phyloP scores from a whole-genome alignment of 768 basidiomycete species.

The Auriscalpium microsporum region DNA sequence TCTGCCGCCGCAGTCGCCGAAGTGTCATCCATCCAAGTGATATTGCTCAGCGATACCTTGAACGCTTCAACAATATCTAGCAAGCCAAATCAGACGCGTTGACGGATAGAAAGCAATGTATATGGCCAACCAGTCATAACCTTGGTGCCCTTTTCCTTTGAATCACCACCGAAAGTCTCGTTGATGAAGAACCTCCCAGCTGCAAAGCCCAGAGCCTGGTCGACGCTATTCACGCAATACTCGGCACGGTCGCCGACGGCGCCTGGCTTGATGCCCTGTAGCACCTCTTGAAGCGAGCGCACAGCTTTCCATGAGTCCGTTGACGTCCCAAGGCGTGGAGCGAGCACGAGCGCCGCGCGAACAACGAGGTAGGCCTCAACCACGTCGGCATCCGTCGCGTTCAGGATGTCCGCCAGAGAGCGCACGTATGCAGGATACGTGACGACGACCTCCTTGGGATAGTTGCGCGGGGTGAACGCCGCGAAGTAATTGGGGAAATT shows the following conservation, averaged over 20 bases:
- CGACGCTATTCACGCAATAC: constrained; percentile 69
- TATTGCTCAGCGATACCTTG: constrained; percentile 58
- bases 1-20: constrained; percentile 75
- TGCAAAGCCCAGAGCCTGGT: constrained; percentile 76
- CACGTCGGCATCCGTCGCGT: constrained; percentile 55
- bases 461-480: constrained; percentile 69
- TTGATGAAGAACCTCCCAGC: constrained; percentile 86
- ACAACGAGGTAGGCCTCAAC: constrained; percentile 83
- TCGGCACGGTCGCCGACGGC: constrained; percentile 76
- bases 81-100: constrained; percentile 11
- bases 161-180: constrained; percentile 70
- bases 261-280: constrained; percentile 84
- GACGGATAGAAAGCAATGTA: neutral
- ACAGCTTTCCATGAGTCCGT: constrained; percentile 77
- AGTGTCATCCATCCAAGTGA: constrained; percentile 89
- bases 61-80: constrained; percentile 77
- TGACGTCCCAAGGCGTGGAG: constrained; percentile 61
- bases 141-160: constrained; percentile 70
- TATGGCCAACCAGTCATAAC: constrained; percentile 63
- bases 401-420: constrained; percentile 61
- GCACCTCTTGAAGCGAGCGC: constrained; percentile 56
- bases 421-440: constrained; percentile 72
- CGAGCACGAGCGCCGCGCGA: constrained; percentile 61
- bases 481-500: constrained; percentile 83
- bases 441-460: constrained; percentile 69